Evolutionary conservation across 371 early-diverging fungal species (phyloP).

Genomic region (Chytridium lagenaria): DNA sequence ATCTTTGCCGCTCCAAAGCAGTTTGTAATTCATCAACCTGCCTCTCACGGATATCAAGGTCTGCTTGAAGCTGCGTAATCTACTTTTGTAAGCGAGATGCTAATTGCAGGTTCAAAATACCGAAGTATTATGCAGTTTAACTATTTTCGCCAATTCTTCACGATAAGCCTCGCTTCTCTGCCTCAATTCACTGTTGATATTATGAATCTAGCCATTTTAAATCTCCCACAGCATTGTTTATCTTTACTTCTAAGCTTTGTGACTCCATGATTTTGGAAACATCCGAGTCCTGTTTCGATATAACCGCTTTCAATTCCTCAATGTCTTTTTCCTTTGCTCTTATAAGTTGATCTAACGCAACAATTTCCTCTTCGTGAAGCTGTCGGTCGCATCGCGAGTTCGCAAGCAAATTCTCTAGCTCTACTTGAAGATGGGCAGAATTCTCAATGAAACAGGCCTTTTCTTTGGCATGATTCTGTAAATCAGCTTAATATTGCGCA

Average conservation of each 20-base stretch:
- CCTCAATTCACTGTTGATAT: conserved; percentile 7
- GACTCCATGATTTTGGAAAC: neutral
- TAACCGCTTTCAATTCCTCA: neutral
- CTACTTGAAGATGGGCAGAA: neutral
- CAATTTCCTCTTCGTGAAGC: conserved; percentile 10
- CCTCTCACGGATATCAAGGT: conserved; percentile 7
- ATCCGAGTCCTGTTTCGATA: neutral
- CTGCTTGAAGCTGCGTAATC: conserved; percentile 23
- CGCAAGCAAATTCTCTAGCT: neutral
- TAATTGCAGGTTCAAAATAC: conserved; percentile 2
- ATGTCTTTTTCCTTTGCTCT: conserved; percentile 10
- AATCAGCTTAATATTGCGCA: neutral
- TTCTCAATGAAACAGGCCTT: neutral
- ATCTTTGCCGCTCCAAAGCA: neutral
- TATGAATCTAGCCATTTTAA: neutral
- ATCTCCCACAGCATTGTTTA: neutral
- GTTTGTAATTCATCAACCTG: neutral
- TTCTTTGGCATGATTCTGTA: neutral
- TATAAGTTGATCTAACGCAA: conserved; percentile 10
- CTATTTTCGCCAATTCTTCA: conserved; percentile 2
- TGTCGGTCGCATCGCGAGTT: neutral
- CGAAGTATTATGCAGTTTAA: conserved; percentile 1
- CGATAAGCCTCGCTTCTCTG: conserved; percentile 13
- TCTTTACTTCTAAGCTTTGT: neutral
- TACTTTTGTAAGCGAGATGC: neutral